These are phyloP conservation scores for Begonia fuchsioides DNA, from an alignment of 306 rosid species.

Conservation along the genomic window DNA sequence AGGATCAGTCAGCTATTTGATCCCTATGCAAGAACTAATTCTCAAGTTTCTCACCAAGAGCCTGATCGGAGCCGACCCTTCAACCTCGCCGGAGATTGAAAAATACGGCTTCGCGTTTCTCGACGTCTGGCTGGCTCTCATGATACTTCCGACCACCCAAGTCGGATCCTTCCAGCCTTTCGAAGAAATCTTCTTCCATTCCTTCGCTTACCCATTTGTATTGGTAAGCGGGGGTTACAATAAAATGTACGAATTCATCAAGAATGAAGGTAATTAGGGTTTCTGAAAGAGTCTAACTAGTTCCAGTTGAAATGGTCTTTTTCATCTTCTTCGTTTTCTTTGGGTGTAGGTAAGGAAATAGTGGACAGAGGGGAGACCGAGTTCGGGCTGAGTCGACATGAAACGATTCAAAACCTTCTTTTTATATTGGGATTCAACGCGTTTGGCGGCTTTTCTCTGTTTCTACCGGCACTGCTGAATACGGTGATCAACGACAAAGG, in stretches of 20 bases:
- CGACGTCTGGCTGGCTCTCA: conserved; percentile 69
- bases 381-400: conserved; percentile 52
- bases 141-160: conserved; percentile 53
- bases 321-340: neutral
- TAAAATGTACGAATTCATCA: conserved; percentile 32
- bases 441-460: conserved; percentile 69
- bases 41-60: conserved; percentile 47
- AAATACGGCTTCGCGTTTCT: conserved; percentile 41
- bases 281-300: too few relatives aligned
- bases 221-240: conserved; percentile 59
- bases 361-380: conserved; percentile 28
- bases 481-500: conserved; percentile 27
- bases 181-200: conserved; percentile 74
- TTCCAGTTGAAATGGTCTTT: too few relatives aligned
- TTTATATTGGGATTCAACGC: conserved; percentile 80
- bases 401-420: conserved; percentile 59
- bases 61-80: conserved; percentile 49
- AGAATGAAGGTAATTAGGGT: conserved; percentile 48
- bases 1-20: conserved; percentile 15
- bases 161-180: conserved; percentile 62
- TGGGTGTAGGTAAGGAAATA: conserved; percentile 42
- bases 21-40: conserved; percentile 38
- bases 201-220: conserved; percentile 55
- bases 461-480: conserved; percentile 36
- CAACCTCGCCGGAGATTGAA: conserved; percentile 35